Evolutionary conservation across 1,284 basidiomycete genomes (phyloP).

Genomic region (Phellinidium pouzarii): DNA sequence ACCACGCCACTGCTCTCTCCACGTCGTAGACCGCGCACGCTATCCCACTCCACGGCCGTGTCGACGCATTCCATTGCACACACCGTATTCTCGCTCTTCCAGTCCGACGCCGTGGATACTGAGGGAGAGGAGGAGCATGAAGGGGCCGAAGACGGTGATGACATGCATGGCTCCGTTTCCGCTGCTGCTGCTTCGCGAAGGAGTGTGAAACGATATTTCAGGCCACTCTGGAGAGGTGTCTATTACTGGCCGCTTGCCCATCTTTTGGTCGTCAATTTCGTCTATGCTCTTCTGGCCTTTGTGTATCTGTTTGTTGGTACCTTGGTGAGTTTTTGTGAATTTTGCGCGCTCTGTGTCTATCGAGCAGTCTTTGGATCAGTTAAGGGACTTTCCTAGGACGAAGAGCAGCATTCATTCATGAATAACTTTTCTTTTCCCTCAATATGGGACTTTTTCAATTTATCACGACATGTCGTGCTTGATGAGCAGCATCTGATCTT

Average conservation of each 20-base stretch:
- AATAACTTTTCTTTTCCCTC: background rate
- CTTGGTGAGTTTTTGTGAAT: constrained; percentile 46
- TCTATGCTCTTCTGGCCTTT: constrained; percentile 65
- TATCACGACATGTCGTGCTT: background rate
- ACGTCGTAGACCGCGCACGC: constrained; percentile 38
- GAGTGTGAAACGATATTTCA: constrained; percentile 51
- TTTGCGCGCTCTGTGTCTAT: background rate
- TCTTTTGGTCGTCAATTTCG: constrained; percentile 65
- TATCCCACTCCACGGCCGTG: constrained; percentile 44
- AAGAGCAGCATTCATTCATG: too few species aligned
- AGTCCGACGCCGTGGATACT: constrained; percentile 33
- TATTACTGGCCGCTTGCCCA: constrained; percentile 65
- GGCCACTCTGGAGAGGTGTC: constrained; percentile 43
- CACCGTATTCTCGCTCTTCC: constrained; percentile 58
- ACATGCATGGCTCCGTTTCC: constrained; percentile 27
- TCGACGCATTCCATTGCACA: constrained; percentile 60
- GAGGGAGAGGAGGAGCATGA: constrained; percentile 19
- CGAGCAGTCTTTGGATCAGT: too few species aligned
- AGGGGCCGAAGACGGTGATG: background rate
- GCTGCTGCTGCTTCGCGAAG: constrained; percentile 22
- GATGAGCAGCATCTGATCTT: background rate
- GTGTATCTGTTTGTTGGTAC: constrained; percentile 73
- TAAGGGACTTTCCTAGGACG: too few species aligned
- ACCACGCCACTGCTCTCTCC: constrained; percentile 37
- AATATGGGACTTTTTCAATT: background rate